Base-by-base conservation (phyloP, 148 eudicot species). In the Tetragonia tetragonoides region DNA sequence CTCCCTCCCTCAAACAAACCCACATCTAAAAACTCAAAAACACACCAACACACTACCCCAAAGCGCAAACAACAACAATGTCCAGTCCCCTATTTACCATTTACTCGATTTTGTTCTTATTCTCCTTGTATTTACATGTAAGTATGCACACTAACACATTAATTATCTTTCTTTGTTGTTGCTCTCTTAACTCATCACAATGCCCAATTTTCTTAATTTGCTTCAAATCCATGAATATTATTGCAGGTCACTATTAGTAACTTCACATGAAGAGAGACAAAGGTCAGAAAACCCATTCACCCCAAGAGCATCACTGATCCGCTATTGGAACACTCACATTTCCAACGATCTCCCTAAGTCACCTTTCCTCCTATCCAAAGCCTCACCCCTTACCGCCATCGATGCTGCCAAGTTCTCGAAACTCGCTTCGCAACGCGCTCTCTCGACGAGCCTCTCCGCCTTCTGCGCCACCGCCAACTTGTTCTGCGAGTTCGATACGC, bases 291-390 rank as follows among this genome's bases (percentile, higher is more conserved):
- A 85, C 78, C 99, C 97, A 46, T 92, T 92, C 38, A 81, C 97
- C 15, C 81, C 93, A n/a, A 92, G 86, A 83, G 92, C 97, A 3
- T 87, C 95, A n/a, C 63, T 86, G 15, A 84, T 88, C 41, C 82
- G 99, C 0, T 95, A 92, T 54, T 95, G 99, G 99, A 91, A 88
- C 82, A 82, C 78, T 51, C 91, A 87, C 73, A 85, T 95, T 76
- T 84, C 91, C 62, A 89, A 85, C 69, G 76, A 73, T 42, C 79
- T 77, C 40, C 84, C 91, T 0, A 88, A 59, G 21, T 87, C 93
- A 12, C 28, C 79, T 0, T 95, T 95, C 82, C 87, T 95, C 5
- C 78, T 91, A n/a, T 83, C 92, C 49, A 95, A 95, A 82, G 88
- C 93, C 21, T 95, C 99, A 4, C 99, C 99, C 3, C 87, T 95